Evolutionary conservation across 257 asterid genomes (phyloP), one percentile per base, ranked within the genome.

Genomic region (Fraxinus quadrangulata): DNA sequence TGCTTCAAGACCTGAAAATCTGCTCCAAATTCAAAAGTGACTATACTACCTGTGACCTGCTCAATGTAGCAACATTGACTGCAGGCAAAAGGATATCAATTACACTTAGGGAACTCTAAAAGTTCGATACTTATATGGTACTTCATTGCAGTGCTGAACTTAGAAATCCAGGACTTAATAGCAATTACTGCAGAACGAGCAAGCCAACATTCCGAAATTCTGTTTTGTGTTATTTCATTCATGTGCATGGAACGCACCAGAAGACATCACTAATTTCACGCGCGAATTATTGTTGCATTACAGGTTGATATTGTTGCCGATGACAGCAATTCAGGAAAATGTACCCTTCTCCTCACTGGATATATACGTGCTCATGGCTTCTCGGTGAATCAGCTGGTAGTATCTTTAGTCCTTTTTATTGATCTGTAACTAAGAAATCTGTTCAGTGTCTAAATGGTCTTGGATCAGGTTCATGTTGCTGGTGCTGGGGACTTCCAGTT

Each of bases 401-500:
- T 72, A 36, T 71, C 75, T 71, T 82, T 49, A 71, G 51, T 88
- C 81, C 77, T 79, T 79, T 40, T 75, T 36, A 37, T 68, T 47
- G 47, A 59, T 84, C 65, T 79, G 73, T 77, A 19, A 24, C 17
- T 37, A 51, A 56, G 40, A 30, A 13, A 61, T 80, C 9, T 77
- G 77, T 75, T 76, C 81, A 47, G 59, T 73, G 70, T 59, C 88
- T 85, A 82, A 84, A 63, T 81, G 36, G 81, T 84, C 77, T 72
- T 82, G 77, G 77, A 82, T 84, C 89, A 96, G 99, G 96, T 96
- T 81, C 99, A 96, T 85, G 88, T 96, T 84, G 72, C 99, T 73
- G 98, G 98, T 83, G 97, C 97, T 73, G 99, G 99, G 81, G 98
- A 96, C 85, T 96, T 87, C 85, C 97, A 91, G 77, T 56, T 93